Base-by-base conservation (phyloP, 306 rosid genomes). In the Prosopis cineraria region DNA sequence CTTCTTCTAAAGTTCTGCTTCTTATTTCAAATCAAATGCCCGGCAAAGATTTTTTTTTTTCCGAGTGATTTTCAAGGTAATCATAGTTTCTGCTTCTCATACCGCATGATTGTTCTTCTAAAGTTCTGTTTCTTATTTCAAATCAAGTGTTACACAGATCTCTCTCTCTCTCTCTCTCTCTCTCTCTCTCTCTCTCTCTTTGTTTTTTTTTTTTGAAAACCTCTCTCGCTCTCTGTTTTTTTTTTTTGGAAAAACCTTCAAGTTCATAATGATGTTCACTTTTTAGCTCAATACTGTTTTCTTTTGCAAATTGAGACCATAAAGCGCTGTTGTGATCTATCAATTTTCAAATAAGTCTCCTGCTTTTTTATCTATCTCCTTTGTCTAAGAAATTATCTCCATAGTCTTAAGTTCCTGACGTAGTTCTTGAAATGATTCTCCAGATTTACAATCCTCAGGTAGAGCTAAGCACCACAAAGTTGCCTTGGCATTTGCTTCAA, bases 401-500 rank as follows among this genome's bases (percentile, higher is more conserved):
- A 69, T 63, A 73, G 10, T 16, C 14, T 17, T 17, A 17, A 33
- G 68, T 59, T 59, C 52, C 85, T 79, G 71, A 82, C 84, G 56
- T 33, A 50, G 20, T 65, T 45, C 53, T 68, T 82, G 33, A 79
- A 76, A 33, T 74, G 78, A 63, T 78, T 78, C 29, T 78, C 56
- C 73, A 93, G 98, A 76, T 79, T 44, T 87, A 81, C 91, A 78
- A 73, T 71, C 96, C 62, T 70, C 86, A 64, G 91, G 86, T 70
- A 79, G 82, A 87, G 83, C 90, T 19, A 96, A 86, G 74, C 85
- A 87, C 83, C 98, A 91, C 84, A 91, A 88, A 83, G 76, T 85
- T 63, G 94, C 97, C 71, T 85, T 93, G 3, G 99, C 99, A 44
- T 87, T 93, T 84, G 98, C 97, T 64, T 93, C 98, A 63, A 96